phyloP scores from a whole-genome alignment of 2,329 filamentous ascomycete species.

The Monilinia laxa region DNA sequence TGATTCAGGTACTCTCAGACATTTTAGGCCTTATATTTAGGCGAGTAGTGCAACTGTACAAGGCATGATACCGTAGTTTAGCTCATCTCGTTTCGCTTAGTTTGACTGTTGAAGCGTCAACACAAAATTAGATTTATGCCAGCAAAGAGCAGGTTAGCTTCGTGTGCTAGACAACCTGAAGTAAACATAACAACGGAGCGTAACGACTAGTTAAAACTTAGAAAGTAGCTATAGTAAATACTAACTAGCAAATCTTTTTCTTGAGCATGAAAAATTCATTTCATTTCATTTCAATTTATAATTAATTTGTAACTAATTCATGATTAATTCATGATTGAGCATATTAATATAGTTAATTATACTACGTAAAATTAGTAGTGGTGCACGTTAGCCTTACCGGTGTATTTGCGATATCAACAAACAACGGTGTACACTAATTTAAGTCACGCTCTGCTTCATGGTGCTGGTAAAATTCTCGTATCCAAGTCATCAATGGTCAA shows the following conservation, averaged over 20 bases:
- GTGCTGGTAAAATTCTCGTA: too few relatives aligned
- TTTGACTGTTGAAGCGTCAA: not conserved
- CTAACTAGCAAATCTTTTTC: not conserved
- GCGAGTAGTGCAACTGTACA: not conserved
- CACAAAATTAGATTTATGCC: not conserved
- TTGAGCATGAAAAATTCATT: constrained; percentile 13
- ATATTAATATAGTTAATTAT: not conserved
- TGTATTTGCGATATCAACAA: not conserved
- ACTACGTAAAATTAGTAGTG: not conserved
- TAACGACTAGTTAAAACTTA: not conserved
- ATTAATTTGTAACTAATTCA: not conserved
- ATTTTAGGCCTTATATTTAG: not conserved
- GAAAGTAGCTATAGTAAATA: not conserved
- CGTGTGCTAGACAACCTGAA: not conserved
- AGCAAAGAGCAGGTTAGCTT: not conserved
- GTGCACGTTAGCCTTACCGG: not conserved
- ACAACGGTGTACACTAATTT: not conserved
- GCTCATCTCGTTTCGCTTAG: not conserved
- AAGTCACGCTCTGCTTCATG: not conserved
- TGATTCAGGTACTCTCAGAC: not conserved
- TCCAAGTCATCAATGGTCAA: too few relatives aligned
- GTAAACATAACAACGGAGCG: not conserved
- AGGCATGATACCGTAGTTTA: constrained; percentile 2
- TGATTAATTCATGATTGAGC: not conserved
- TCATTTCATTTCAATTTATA: constrained; percentile 12